Conservation (phyloP, 257 asterid species). For the Plantago elongata region DNA sequence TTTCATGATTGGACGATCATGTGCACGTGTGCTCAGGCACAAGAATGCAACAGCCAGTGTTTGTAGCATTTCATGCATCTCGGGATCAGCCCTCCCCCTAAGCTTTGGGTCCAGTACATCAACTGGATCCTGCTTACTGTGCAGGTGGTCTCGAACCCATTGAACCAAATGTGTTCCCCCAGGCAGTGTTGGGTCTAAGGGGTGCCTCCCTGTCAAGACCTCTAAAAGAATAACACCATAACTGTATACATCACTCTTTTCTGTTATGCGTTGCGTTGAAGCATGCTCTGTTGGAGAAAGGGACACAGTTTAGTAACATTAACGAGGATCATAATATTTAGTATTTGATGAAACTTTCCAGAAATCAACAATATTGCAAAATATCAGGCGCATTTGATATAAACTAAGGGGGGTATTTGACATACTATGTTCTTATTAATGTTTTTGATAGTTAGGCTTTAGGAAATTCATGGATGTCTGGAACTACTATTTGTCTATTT, state of each 20-base stretch:
- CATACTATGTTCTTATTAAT: too few species aligned
- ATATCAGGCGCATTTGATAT: too few species aligned
- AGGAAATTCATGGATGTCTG: too few species aligned
- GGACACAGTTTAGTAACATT: not conserved
- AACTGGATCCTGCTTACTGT: conserved; percentile 48
- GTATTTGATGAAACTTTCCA: too few species aligned
- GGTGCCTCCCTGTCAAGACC: conserved; percentile 95
- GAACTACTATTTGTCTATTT: too few species aligned
- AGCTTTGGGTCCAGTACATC: conserved; percentile 85
- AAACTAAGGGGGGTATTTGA: too few species aligned
- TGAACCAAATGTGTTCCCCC: conserved; percentile 83
- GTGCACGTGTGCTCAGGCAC: conserved; percentile 60
- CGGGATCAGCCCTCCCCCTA: conserved; percentile 85
- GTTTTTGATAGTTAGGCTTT: too few species aligned
- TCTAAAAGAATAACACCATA: conserved; percentile 79
- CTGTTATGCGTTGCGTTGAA: conserved; percentile 67
- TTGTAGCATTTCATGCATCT: conserved; percentile 95
- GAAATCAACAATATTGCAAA: too few species aligned
- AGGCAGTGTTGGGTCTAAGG: conserved; percentile 80
- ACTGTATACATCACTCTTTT: conserved; percentile 87
- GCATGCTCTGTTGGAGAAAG: conserved; percentile 59
- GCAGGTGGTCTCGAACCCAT: conserved; percentile 77
- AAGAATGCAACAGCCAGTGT: conserved; percentile 82
- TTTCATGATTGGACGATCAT: conserved; percentile 87
- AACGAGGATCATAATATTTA: not conserved